Evolutionary conservation across 2,329 filamentous ascomycete genomes (phyloP).

Genomic region (Fusarium oligoseptatum): DNA sequence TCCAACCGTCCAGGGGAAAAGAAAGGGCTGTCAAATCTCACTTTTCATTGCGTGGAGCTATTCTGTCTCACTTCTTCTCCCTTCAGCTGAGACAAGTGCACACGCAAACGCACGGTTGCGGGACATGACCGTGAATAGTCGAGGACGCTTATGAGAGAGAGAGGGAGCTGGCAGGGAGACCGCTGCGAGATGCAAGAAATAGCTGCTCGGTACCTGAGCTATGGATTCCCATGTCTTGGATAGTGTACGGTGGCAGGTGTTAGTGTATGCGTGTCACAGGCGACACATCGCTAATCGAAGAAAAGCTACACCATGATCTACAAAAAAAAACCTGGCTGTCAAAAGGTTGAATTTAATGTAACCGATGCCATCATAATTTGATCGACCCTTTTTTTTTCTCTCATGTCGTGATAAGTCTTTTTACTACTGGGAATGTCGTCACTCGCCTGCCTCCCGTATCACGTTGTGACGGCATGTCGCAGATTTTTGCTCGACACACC

Average conservation of each 20-base stretch:
- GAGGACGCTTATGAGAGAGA: background rate
- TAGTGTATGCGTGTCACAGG: background rate
- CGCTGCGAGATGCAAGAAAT: background rate
- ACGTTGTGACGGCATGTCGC: constrained; percentile 27
- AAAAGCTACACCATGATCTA: background rate
- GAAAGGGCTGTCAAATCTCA: background rate
- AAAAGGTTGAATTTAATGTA: background rate
- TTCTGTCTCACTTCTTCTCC: background rate
- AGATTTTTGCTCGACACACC: constrained; percentile 19
- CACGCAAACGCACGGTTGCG: background rate
- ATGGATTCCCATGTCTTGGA: constrained; percentile 1
- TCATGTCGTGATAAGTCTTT: background rate
- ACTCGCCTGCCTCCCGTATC: background rate
- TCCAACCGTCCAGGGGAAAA: constrained; percentile 15
- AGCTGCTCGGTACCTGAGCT: background rate
- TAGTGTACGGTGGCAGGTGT: background rate
- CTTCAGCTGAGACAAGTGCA: background rate
- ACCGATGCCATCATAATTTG: background rate
- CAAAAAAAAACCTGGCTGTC: background rate
- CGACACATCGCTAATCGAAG: constrained; percentile 1
- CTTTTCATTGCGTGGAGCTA: no score
- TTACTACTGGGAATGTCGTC: constrained; percentile 2
- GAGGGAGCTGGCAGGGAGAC: background rate
- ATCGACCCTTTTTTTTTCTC: background rate
- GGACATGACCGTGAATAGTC: background rate